phyloP scores from a whole-genome alignment of 2,329 filamentous ascomycete genomes.

The Fonsecaea erecta region DNA sequence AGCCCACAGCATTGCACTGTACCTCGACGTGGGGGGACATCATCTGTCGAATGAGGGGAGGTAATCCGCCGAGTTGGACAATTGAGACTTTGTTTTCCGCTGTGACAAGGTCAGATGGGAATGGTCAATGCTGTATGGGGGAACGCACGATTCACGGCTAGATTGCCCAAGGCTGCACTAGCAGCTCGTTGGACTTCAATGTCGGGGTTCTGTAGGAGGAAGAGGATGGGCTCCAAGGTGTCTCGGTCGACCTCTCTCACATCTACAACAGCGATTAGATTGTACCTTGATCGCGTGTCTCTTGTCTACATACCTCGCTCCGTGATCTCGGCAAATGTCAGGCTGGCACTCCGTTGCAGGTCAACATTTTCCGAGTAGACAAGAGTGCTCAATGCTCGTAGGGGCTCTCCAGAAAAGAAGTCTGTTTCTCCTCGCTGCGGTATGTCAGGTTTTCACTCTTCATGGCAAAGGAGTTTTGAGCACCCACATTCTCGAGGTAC shows the following conservation, averaged over 20 bases:
- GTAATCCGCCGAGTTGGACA: slow-evolving; percentile 86
- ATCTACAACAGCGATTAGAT: slow-evolving; percentile 63
- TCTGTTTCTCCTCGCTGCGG: slow-evolving; percentile 89
- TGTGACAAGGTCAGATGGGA: slow-evolving; percentile 57
- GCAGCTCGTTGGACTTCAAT: slow-evolving; percentile 97
- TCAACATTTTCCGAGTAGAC: slow-evolving; percentile 99
- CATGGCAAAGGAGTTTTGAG: background rate
- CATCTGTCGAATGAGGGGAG: slow-evolving; percentile 96
- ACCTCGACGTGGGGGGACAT: slow-evolving; percentile 97
- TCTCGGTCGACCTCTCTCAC: slow-evolving; percentile 93
- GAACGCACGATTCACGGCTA: slow-evolving; percentile 89
- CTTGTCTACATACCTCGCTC: slow-evolving; percentile 73
- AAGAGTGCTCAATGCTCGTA: slow-evolving; percentile 89
- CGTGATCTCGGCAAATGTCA: slow-evolving; percentile 98
- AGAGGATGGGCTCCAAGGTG: slow-evolving; percentile 93
- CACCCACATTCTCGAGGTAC: slow-evolving; percentile 90
- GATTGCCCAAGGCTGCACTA: slow-evolving; percentile 91
- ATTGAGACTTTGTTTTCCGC: slow-evolving; percentile 98
- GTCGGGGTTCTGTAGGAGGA: slow-evolving; percentile 90
- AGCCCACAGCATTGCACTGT: slow-evolving; percentile 97
- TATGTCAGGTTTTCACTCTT: slow-evolving; percentile 34
- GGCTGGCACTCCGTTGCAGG: slow-evolving; percentile 91
- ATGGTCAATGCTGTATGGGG: slow-evolving; percentile 15
- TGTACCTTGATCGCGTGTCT: background rate
- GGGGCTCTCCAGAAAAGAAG: slow-evolving; percentile 95